Conservation (phyloP, 2,329 filamentous ascomycete genomes). For the Trichoderma brevicompactum region DNA sequence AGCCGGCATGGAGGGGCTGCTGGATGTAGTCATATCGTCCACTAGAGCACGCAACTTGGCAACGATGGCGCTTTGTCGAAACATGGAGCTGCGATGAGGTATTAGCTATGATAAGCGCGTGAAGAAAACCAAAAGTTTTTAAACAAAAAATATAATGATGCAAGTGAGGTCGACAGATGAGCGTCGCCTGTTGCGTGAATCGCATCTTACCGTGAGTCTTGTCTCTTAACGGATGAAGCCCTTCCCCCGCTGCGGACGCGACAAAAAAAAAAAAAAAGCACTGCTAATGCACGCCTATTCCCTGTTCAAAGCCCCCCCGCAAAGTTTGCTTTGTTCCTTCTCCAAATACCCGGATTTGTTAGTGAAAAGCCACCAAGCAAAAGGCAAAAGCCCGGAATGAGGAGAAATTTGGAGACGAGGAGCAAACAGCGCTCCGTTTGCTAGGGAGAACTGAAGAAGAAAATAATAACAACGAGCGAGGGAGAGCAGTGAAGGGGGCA, state of each 20-base stretch:
- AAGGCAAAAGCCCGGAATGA: background rate
- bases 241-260: constrained; percentile 27
- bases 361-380: background rate
- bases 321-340: constrained; percentile 8
- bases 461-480: background rate
- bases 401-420: constrained; percentile 19
- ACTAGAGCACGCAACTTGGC: constrained; percentile 40
- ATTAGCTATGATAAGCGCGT: background rate
- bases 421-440: background rate
- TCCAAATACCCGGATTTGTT: constrained; percentile 7
- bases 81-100: constrained; percentile 30
- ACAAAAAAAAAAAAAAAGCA: constrained; percentile 9
- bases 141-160: constrained; percentile 13
- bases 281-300: constrained; percentile 23
- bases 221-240: background rate
- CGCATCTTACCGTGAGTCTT: constrained; percentile 3
- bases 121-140: no score
- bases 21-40: constrained; percentile 32
- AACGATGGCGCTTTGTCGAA: constrained; percentile 37
- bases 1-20: constrained; percentile 25
- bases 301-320: constrained; percentile 17
- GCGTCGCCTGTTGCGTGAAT: constrained; percentile 33
- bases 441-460: background rate
- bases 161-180: constrained; percentile 31
- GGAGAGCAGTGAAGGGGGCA: background rate